phyloP scores from a whole-genome alignment of 176 grass and related monocot species.

The Oryza rufipogon region DNA sequence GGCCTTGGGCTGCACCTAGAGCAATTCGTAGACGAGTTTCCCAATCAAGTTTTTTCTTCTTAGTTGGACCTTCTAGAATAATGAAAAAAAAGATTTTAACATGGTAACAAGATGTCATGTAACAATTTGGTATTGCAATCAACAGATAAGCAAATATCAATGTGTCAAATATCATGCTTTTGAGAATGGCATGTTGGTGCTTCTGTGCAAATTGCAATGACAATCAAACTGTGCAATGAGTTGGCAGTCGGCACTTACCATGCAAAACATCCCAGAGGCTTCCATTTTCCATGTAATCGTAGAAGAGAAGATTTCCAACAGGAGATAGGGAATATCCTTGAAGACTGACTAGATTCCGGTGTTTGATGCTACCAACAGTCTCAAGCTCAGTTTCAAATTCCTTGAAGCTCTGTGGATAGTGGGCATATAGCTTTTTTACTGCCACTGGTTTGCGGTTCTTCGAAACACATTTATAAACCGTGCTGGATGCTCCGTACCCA shows the following conservation, averaged over 20 bases:
- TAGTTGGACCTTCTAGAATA: slow-evolving; percentile 59
- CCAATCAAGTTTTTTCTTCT: slow-evolving; percentile 98
- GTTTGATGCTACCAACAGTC: slow-evolving; percentile 97
- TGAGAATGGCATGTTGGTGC: not conserved
- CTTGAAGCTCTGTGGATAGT: slow-evolving; percentile 77
- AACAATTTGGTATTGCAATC: not conserved
- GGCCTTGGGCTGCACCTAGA: slow-evolving; percentile 83
- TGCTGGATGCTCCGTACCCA: slow-evolving; percentile 97
- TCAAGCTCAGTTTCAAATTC: slow-evolving; percentile 94
- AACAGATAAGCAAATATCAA: not conserved
- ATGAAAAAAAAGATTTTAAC: not conserved
- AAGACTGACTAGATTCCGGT: slow-evolving; percentile 89
- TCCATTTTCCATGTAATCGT: slow-evolving; percentile 96
- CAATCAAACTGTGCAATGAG: not conserved
- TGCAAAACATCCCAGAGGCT: slow-evolving; percentile 99
- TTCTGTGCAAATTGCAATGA: slow-evolving; percentile 28
- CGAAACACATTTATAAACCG: slow-evolving; percentile 90
- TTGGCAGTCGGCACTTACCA: slow-evolving; percentile 49
- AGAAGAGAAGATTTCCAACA: slow-evolving; percentile 89
- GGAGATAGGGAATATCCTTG: slow-evolving; percentile 96
- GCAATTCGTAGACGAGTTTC: slow-evolving; percentile 73
- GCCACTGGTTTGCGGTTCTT: slow-evolving; percentile 97
- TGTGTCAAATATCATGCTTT: slow-evolving; percentile 9
- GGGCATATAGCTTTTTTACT: slow-evolving; percentile 84
- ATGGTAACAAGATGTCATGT: not conserved